Conservation (phyloP, 306 rosid genomes). For the Corylus americana region DNA sequence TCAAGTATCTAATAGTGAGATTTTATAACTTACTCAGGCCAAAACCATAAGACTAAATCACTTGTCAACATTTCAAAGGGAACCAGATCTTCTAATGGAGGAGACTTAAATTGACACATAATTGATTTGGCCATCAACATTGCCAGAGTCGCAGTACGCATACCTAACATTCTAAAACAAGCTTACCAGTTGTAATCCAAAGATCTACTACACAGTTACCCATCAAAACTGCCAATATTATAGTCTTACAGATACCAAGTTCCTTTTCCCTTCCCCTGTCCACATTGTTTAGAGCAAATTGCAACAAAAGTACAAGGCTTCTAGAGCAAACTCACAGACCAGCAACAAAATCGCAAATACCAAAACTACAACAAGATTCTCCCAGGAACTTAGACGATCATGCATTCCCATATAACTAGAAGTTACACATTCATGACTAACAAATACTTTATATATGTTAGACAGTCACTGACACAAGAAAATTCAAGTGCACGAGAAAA, state of each 20-base stretch:
- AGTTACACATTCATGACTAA: neutral
- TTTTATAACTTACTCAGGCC: too few species aligned
- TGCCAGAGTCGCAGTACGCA: neutral
- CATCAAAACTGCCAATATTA: neutral
- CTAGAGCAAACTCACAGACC: neutral
- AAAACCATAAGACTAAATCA: slow-evolving; percentile 4
- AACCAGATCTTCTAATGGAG: neutral
- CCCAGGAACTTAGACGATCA: neutral
- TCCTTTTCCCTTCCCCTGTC: neutral
- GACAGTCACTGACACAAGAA: neutral
- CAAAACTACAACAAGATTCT: neutral
- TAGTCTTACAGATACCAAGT: neutral
- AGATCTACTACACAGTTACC: neutral
- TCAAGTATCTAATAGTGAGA: neutral
- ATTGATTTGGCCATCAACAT: neutral
- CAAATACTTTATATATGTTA: neutral
- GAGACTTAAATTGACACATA: neutral
- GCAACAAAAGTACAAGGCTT: neutral
- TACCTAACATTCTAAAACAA: neutral
- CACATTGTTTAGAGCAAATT: too few species aligned
- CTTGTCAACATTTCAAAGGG: neutral
- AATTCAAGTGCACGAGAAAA: neutral
- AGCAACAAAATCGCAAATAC: neutral
- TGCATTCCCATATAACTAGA: neutral
- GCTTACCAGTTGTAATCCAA: neutral